Base-by-base conservation (phyloP, 176 grass and related monocot species). In the Oryza officinalis region DNA sequence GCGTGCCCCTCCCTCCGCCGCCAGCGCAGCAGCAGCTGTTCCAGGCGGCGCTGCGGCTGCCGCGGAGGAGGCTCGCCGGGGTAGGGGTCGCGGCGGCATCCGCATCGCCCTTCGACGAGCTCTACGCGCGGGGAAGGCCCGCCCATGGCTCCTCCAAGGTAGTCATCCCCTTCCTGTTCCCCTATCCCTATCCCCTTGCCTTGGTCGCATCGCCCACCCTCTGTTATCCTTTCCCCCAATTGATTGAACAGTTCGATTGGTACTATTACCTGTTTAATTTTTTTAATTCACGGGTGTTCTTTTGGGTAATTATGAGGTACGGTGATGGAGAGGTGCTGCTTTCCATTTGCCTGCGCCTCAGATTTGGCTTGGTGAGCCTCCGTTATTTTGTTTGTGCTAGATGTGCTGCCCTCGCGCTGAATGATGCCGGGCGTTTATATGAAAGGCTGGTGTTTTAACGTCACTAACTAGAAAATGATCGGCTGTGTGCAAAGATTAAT, bases 61-160 rank as follows among this genome's bases (percentile, higher is more conserved):
- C 81, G 17, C 76, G 70, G 28, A 87, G 88, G 80, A 83, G 85
- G 63, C 73, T 84, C 64, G 73, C 82, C 10, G 64, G 46, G 23
- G 76, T 78, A 71, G 75, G 84, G 27, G 76, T 92, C 31, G 71
- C 49, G 14, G 75, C 94, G 30, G 85, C 91, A 15, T 96, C 91
- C 12, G 76, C 94, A 9, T 85, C 94, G 68, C 88, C 91, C 49
- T 94, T 93, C 82, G 94, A 90, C 52, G 91, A 90, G 73, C 88
- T 96, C 52, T 70, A 92, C 69, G 89, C 89, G 49, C 88, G 81
- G 26, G 84, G 87, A 27, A 84, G 86, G 35, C 88, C 86, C 38
- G 18, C 32, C 0, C 72, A 41, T 30, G 77, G 78, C 40, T 71
- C 75, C 59, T 91, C 80, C 65, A 91, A 97, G 87, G 94, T 97